Evolutionary conservation across 768 basidiomycete species (phyloP), one percentile per base, ranked within the genome.

Genomic region (Hygrophorus pudorinus): DNA sequence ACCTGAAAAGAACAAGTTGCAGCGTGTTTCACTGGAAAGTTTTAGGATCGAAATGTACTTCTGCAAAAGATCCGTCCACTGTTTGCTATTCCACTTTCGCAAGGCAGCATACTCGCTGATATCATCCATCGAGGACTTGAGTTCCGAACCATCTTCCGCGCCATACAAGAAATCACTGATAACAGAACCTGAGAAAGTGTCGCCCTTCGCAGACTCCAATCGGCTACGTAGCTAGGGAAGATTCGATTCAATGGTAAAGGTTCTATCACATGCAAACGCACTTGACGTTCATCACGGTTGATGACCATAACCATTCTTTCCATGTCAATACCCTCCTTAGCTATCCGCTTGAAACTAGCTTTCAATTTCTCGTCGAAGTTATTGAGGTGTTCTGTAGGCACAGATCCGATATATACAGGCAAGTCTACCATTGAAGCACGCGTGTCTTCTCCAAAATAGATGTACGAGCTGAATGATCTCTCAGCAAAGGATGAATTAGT

Each of bases 91-190:
- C 90, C 92, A 97, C 7, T 62, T 61, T 30, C 78, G 73, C 41
- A 98, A 66, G 8, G 63, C 62, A 34, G 71, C 64, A 62, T 82
- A 93, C 52, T 83, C 71, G 39, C 72, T 74, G 41, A 92, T 78
- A 53, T 93, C 87, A 53, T 91, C 76, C 70, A 96, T 73, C 9
- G 83, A 73, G 2, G 65, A 63, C 13, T 68, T 65, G 14, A 99
- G 68, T 48, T 92, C 81, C 13, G 82, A 81, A 5, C 90, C 94
- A 59, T 93, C 79, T 51, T 74, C 68, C 16, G 78, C 70, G 14
- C 91, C 92, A 57, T 94, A 97, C 28, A 97, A 60, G 60, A 89
- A 85, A 65, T 98, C 87, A 29, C 67, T 70, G 52, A 94, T 87
- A 44, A 92, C 71, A 1, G 75, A 75, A 31, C 73, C 68, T 1